phyloP scores from a whole-genome alignment of 352 stramenopile genomes.

The Globisporangium iwayamae region DNA sequence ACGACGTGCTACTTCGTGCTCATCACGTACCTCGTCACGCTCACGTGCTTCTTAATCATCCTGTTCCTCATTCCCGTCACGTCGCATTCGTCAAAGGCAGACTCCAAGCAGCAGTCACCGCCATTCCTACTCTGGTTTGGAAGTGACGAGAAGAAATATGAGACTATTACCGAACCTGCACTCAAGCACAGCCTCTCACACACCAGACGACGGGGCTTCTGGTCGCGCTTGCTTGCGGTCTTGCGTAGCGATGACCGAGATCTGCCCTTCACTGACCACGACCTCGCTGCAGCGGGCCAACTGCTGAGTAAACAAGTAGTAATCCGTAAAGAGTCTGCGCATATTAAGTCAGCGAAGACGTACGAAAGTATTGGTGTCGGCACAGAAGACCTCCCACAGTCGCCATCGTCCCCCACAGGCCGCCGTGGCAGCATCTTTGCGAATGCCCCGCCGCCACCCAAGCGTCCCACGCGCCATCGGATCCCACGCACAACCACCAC shows the following conservation, averaged over 20 bases:
- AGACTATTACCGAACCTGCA: neutral
- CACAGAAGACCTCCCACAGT: conserved; percentile 25
- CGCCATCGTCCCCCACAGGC: neutral
- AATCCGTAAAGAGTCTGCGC: neutral
- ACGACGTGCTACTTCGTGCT: conserved; percentile 44
- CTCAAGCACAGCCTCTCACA: neutral
- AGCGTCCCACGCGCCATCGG: neutral
- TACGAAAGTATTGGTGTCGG: conserved; percentile 52
- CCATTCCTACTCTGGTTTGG: conserved; percentile 37
- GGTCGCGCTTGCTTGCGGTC: neutral
- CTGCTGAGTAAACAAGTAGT: neutral
- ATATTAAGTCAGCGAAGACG: conserved; percentile 15
- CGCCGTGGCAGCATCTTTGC: conserved; percentile 17
- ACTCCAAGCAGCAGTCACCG: conserved; percentile 9
- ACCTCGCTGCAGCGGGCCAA: neutral
- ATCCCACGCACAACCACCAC: neutral
- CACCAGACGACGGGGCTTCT: neutral
- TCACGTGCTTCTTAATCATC: conserved; percentile 32
- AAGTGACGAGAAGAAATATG: conserved; percentile 4
- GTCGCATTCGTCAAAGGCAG: conserved; percentile 2
- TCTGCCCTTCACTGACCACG: neutral
- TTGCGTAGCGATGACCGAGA: neutral
- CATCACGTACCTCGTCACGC: conserved; percentile 25
- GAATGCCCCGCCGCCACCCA: conserved; percentile 3
- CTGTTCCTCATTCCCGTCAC: conserved; percentile 43